phyloP scores from a whole-genome alignment of 768 basidiomycete species.

The Leccinum variicolor region DNA sequence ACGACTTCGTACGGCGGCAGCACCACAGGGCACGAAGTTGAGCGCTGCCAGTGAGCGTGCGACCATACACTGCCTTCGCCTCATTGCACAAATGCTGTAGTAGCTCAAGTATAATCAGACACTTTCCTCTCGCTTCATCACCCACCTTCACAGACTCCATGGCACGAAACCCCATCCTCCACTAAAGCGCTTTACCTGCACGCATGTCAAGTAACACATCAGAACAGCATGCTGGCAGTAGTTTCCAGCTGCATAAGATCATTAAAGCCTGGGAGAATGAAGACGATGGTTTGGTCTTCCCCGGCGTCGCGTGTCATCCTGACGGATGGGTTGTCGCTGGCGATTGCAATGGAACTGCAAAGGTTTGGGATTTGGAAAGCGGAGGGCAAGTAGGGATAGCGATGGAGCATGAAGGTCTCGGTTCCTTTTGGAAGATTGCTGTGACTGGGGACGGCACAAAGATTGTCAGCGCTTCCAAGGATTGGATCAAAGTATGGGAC shows the following conservation, averaged over 20 bases:
- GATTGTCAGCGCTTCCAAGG: background rate
- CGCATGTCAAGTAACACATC: no score
- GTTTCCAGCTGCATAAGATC: no score
- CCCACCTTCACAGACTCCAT: no score
- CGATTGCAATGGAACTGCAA: background rate
- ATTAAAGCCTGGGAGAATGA: no score
- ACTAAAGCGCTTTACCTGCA: no score
- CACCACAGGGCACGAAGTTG: background rate
- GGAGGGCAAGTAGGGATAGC: conserved; percentile 1
- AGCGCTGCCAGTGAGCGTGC: no score
- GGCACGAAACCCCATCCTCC: no score
- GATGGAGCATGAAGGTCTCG: background rate
- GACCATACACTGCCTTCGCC: no score
- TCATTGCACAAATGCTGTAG: no score
- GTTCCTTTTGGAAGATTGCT: background rate
- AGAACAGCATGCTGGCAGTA: no score
- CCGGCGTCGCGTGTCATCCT: background rate
- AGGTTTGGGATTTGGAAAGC: conserved; percentile 2
- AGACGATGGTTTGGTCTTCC: fast-evolving
- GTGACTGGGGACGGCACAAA: background rate
- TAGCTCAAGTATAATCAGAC: no score
- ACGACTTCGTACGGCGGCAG: background rate
- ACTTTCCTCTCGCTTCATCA: no score
- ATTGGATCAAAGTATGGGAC: background rate
- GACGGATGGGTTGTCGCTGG: conserved; percentile 5